These are phyloP conservation scores for Gnomoniopsis sp. DNA, from an alignment of 2,329 filamentous ascomycete genomes.

Conservation along the genomic window DNA sequence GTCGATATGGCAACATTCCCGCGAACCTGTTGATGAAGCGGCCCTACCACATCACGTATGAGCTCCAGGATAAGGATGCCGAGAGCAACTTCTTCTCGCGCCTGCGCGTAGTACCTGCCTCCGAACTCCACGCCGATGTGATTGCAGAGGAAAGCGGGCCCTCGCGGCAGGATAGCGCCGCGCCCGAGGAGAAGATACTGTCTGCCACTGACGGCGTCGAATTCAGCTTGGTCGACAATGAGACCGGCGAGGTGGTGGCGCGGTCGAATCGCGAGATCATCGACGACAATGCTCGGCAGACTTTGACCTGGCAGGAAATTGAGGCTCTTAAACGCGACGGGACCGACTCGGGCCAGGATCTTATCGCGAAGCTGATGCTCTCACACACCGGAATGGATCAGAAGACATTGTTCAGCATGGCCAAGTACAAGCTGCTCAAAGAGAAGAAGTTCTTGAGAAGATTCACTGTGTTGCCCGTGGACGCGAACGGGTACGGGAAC, in stretches of 20 bases:
- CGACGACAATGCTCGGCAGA: constrained; percentile 67
- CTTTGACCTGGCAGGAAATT: constrained; percentile 70
- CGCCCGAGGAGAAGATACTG: constrained; percentile 39
- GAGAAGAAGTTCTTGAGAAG: constrained; percentile 88
- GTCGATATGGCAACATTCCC: constrained; percentile 89
- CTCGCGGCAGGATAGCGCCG: constrained; percentile 35
- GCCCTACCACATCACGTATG: constrained; percentile 88
- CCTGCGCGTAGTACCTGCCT: constrained; percentile 73
- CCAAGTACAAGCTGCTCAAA: constrained; percentile 95
- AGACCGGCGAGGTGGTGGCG: constrained; percentile 46
- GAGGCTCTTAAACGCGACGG: constrained; percentile 72
- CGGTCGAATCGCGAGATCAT: constrained; percentile 58
- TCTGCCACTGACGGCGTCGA: constrained; percentile 37
- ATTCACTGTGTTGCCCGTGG: constrained; percentile 81
- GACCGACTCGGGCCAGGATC: constrained; percentile 75
- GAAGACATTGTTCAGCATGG: constrained; percentile 89
- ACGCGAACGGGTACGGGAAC: constrained; percentile 71
- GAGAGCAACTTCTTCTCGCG: constrained; percentile 59
- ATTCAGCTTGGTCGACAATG: constrained; percentile 42
- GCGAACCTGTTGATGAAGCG: constrained; percentile 88
- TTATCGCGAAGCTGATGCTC: constrained; percentile 88
- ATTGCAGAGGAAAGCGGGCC: constrained; percentile 43
- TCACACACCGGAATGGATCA: constrained; percentile 88
- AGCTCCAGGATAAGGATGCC: constrained; percentile 70
- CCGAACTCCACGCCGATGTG: constrained; percentile 80